Conservation (phyloP, 495 filamentous ascomycete species). For the Pseudoneurospora amorphoporcata region DNA sequence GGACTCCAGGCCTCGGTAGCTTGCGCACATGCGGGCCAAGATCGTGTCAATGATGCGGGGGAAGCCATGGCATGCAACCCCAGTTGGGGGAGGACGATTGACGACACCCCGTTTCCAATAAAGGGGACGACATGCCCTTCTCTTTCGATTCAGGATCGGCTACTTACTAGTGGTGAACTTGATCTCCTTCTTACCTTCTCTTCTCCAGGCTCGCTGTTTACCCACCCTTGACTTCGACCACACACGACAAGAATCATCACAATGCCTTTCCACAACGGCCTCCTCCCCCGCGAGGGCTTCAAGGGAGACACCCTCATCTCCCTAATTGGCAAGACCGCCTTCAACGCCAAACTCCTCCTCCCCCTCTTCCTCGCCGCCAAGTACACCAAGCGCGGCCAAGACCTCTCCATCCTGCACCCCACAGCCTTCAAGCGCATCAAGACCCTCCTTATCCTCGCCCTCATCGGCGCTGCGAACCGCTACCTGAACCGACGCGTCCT, state of each 20-base stretch:
- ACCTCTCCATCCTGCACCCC: constrained; percentile 39
- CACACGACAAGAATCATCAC: constrained; percentile 4
- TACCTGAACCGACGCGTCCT: constrained; percentile 43
- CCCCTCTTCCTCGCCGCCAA: constrained; percentile 47
- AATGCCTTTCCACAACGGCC: constrained; percentile 40
- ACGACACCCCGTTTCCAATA: background rate
- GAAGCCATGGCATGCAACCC: background rate
- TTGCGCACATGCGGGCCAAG: background rate
- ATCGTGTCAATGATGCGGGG: background rate
- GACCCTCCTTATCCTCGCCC: constrained; percentile 36
- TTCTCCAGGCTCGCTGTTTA: background rate
- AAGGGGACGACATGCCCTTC: background rate
- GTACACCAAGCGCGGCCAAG: constrained; percentile 47
- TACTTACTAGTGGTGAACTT: background rate
- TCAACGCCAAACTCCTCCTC: constrained; percentile 52
- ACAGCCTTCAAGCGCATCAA: constrained; percentile 36
- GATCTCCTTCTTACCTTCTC: background rate
- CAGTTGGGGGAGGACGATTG: background rate
- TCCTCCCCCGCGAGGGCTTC: constrained; percentile 47
- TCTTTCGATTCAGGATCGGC: background rate
- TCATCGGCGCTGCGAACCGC: constrained; percentile 36
- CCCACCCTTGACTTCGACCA: background rate
- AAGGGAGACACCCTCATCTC: constrained; percentile 47
- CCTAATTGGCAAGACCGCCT: constrained; percentile 43
- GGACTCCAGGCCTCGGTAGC: background rate